phyloP scores from a whole-genome alignment of 192 early-diverging fungal species.

The Linnemannia schmuckeri region DNA sequence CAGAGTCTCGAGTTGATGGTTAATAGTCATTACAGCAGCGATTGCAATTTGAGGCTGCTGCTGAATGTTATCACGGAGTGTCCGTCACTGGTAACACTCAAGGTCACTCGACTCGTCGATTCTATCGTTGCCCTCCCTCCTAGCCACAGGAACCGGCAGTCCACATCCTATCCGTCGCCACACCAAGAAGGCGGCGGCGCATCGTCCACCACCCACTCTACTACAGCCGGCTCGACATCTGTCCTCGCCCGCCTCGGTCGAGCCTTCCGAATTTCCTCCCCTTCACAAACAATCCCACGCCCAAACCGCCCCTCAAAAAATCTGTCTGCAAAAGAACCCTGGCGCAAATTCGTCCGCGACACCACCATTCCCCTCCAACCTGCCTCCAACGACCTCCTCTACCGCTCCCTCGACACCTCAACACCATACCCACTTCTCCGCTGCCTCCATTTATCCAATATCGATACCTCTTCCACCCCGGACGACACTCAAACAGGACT shows the following conservation, averaged over 20 bases:
- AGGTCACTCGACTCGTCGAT: neutral
- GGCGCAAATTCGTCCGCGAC: slow-evolving; percentile 19
- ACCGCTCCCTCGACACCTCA: neutral
- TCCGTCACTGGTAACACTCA: neutral
- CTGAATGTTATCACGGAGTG: slow-evolving; percentile 12
- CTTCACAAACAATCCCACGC: too few relatives aligned
- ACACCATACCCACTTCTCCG: neutral
- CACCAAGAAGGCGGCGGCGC: too few relatives aligned
- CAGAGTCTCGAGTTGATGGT: neutral
- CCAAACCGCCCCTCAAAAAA: neutral
- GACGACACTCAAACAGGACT: neutral
- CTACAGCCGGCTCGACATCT: too few relatives aligned
- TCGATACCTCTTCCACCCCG: too few relatives aligned
- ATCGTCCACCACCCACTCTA: too few relatives aligned
- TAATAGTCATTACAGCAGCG: too few relatives aligned
- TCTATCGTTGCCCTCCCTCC: neutral
- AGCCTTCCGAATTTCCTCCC: too few relatives aligned
- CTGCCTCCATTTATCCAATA: neutral
- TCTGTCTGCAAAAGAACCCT: slow-evolving; percentile 7
- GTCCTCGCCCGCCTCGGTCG: too few relatives aligned
- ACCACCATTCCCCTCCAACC: neutral
- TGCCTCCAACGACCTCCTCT: neutral
- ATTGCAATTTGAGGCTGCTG: neutral
- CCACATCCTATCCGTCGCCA: neutral
- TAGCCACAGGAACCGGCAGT: neutral